Evolutionary conservation across 2,329 filamentous ascomycete species (phyloP).

Genomic region (Nothopassalora personata): DNA sequence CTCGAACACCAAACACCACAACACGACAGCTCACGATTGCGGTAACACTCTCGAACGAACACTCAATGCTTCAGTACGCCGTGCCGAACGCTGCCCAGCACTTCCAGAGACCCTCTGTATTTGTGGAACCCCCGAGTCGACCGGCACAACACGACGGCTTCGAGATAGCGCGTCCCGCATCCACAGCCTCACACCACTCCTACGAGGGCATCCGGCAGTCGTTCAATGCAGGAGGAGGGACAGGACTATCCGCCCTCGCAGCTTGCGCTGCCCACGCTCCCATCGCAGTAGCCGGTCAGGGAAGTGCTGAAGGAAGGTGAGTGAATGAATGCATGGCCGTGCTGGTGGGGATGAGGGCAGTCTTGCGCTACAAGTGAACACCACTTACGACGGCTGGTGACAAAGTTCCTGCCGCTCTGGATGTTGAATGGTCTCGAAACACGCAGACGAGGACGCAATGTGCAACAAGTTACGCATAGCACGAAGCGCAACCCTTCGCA

Average conservation of each 20-base stretch:
- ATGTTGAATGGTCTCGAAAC: background rate
- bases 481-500: no score
- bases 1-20: background rate
- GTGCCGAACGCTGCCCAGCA: constrained; percentile 20
- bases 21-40: background rate
- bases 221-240: constrained; percentile 1
- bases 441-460: background rate
- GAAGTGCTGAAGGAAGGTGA: constrained; percentile 3
- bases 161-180: constrained; percentile 50
- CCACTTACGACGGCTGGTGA: no score
- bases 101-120: constrained; percentile 19
- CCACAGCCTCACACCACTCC: constrained; percentile 48
- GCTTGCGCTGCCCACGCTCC: constrained; percentile 24
- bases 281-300: constrained; percentile 11
- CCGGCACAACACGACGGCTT: constrained; percentile 24
- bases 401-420: no score
- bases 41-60: background rate
- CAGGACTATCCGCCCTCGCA: constrained; percentile 22
- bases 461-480: no score
- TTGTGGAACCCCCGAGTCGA: constrained; percentile 7
- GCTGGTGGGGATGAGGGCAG: no score
- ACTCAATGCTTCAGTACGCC: constrained; percentile 45
- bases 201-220: constrained; percentile 6
- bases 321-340: background rate
- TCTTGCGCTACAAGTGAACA: no score